phyloP scores from a whole-genome alignment of 2,329 filamentous ascomycete species.

The Pyricularia pennisetigena region DNA sequence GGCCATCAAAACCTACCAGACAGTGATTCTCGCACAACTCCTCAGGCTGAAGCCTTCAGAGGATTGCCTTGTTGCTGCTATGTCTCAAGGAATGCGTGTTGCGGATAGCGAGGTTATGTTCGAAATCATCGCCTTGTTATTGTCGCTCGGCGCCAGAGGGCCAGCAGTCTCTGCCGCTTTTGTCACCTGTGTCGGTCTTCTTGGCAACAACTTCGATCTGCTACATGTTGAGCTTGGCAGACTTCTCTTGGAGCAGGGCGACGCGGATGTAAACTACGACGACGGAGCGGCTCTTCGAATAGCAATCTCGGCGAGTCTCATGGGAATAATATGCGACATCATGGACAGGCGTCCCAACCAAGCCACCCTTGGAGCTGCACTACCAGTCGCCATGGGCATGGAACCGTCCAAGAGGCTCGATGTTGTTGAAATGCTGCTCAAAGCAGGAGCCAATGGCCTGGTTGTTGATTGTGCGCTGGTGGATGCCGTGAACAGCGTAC shows the following conservation, averaged over 20 bases:
- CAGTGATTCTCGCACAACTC: slow-evolving; percentile 12
- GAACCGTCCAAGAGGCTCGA: slow-evolving; percentile 8
- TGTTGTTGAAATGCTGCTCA: slow-evolving; percentile 13
- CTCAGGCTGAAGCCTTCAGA: slow-evolving; percentile 12
- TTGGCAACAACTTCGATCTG: slow-evolving; percentile 7
- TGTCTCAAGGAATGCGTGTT: slow-evolving; percentile 33
- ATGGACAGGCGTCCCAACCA: slow-evolving; percentile 12
- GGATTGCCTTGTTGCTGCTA: slow-evolving; percentile 17
- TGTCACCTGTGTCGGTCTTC: slow-evolving; percentile 11
- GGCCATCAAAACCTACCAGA: slow-evolving; percentile 13
- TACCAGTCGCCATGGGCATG: slow-evolving; percentile 14
- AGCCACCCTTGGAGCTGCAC: slow-evolving; percentile 12
- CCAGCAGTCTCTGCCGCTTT: slow-evolving; percentile 13
- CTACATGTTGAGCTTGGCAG: slow-evolving; percentile 12
- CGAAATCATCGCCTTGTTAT: slow-evolving; percentile 30
- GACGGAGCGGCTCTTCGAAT: slow-evolving; percentile 15
- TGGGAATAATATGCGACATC: slow-evolving; percentile 12
- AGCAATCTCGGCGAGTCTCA: slow-evolving; percentile 10
- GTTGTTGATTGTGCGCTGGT: slow-evolving; percentile 15
- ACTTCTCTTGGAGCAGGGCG: slow-evolving; percentile 14
- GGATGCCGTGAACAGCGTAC: slow-evolving; percentile 11
- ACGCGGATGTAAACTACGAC: slow-evolving; percentile 13
- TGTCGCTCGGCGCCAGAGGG: slow-evolving; percentile 18
- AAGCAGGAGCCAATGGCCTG: slow-evolving; percentile 11
- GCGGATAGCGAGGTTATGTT: slow-evolving; percentile 26